These are phyloP conservation scores for Colletotrichum phormii DNA, from an alignment of 2,329 filamentous ascomycete species.

Conservation along the genomic window DNA sequence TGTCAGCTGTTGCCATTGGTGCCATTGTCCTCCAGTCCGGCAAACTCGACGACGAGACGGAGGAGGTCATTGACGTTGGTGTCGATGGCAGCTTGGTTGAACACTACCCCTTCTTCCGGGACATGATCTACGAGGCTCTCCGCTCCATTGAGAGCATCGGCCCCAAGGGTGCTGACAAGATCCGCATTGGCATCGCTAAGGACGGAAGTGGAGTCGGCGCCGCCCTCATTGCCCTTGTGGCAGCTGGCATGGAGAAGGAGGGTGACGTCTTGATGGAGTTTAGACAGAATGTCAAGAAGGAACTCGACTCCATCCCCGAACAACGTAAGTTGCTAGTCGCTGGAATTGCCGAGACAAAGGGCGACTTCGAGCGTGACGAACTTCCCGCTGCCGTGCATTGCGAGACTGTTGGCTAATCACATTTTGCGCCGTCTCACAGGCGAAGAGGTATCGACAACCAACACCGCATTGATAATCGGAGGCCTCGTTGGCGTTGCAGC, in stretches of 20 bases:
- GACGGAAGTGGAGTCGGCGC: conserved; percentile 97
- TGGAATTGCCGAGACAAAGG: neutral
- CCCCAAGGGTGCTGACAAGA: conserved; percentile 80
- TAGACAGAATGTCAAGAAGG: conserved; percentile 51
- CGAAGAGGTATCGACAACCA: conserved; percentile 46
- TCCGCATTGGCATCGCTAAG: conserved; percentile 95
- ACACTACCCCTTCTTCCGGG: conserved; percentile 93
- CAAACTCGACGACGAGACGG: conserved; percentile 71
- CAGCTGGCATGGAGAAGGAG: conserved; percentile 73
- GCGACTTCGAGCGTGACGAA: conserved; percentile 40
- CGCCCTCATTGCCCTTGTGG: conserved; percentile 92
- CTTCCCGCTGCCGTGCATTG: conserved; percentile 4
- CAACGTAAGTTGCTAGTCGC: conserved; percentile 43
- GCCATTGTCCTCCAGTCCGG: conserved; percentile 86
- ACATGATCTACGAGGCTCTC: conserved; percentile 87
- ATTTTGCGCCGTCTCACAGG: conserved; percentile 37
- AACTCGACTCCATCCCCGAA: conserved; percentile 46
- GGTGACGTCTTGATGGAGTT: conserved; percentile 56
- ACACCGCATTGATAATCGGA: conserved; percentile 47
- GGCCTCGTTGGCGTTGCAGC: conserved; percentile 51
- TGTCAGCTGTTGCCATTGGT: conserved; percentile 88
- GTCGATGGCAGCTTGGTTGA: conserved; percentile 96
- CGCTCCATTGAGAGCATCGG: conserved; percentile 83
- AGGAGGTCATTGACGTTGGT: conserved; percentile 86
- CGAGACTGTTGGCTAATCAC: conserved; percentile 39